A percentile compares a stretch with the other conserved stretches of the same genome.
These are phyloP conservation scores for Xylaria flabelliformis DNA, from an alignment of 495 filamentous ascomycete species.

Conservation along the genomic window DNA sequence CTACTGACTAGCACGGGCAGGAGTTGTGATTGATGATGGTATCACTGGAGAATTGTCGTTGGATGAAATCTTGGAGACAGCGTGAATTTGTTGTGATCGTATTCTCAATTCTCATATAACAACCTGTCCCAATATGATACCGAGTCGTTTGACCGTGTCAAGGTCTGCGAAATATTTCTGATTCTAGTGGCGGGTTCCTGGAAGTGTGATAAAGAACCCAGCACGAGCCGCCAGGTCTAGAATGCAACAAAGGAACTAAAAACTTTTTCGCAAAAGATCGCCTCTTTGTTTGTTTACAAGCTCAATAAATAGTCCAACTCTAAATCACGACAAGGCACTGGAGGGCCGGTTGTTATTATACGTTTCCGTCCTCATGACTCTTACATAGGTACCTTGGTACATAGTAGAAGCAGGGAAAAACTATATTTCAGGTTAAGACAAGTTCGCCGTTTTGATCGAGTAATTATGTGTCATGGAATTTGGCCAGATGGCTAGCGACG, in stretches of 20 bases:
- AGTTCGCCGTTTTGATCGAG: constrained; percentile 52
- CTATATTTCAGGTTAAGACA: constrained; percentile 33
- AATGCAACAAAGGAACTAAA: neutral
- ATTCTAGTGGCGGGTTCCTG: neutral
- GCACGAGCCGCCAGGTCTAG: neutral
- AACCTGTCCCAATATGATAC: neutral
- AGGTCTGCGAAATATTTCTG: neutral
- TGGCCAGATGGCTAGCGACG: constrained; percentile 21
- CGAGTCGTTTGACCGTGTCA: neutral
- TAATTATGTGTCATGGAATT: constrained; percentile 60
- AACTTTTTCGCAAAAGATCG: neutral
- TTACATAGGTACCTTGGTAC: constrained; percentile 1
- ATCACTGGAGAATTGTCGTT: neutral
- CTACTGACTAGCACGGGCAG: neutral
- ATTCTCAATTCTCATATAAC: neutral
- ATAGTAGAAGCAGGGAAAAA: constrained; percentile 33
- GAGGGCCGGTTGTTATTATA: constrained; percentile 25
- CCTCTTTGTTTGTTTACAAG: neutral
- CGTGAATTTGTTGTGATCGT: no score
- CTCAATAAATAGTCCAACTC: neutral
- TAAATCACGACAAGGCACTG: neutral
- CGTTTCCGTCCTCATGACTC: constrained; percentile 28
- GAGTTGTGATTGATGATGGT: neutral
- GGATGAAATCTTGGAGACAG: neutral
- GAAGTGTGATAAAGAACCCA: neutral